A percentile compares a stretch with the other conserved stretches of the same genome.
Evolutionary conservation across 2,329 filamentous ascomycete species (phyloP).

Genomic region (Pestalotiopsis sp.): DNA sequence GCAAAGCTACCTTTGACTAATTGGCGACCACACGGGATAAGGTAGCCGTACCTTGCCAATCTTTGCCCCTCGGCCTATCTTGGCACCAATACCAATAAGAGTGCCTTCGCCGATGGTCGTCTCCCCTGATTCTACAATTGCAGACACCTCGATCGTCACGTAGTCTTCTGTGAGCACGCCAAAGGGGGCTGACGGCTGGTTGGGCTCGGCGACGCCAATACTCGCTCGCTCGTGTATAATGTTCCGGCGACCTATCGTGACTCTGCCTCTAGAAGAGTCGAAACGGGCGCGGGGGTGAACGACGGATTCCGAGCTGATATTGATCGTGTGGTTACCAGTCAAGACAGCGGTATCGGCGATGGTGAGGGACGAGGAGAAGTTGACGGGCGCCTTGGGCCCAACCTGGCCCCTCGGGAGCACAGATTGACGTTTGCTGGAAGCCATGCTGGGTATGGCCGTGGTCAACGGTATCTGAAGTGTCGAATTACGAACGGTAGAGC

Average conservation of each 20-base stretch:
- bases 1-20: neutral
- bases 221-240: slow-evolving; percentile 74
- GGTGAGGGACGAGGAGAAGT: slow-evolving; percentile 61
- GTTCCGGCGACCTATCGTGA: slow-evolving; percentile 79
- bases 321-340: slow-evolving; percentile 76
- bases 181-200: slow-evolving; percentile 34
- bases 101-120: slow-evolving; percentile 65
- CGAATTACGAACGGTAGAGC: neutral
- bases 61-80: slow-evolving; percentile 60
- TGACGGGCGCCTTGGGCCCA: slow-evolving; percentile 62
- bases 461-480: neutral
- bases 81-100: slow-evolving; percentile 60
- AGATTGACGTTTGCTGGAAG: slow-evolving; percentile 56
- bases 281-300: slow-evolving; percentile 86
- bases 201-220: slow-evolving; percentile 47
- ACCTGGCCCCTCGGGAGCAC: slow-evolving; percentile 56
- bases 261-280: slow-evolving; percentile 76
- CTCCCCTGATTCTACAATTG: slow-evolving; percentile 63
- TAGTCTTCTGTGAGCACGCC: slow-evolving; percentile 64
- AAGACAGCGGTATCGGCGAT: slow-evolving; percentile 66
- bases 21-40: neutral
- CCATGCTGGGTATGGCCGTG: slow-evolving; percentile 32
- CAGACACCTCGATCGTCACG: slow-evolving; percentile 63
- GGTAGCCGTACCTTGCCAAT: slow-evolving; percentile 59
- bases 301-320: slow-evolving; percentile 75